Base-by-base conservation (phyloP, 768 basidiomycete species). In the Coprinopsis cinerea region DNA sequence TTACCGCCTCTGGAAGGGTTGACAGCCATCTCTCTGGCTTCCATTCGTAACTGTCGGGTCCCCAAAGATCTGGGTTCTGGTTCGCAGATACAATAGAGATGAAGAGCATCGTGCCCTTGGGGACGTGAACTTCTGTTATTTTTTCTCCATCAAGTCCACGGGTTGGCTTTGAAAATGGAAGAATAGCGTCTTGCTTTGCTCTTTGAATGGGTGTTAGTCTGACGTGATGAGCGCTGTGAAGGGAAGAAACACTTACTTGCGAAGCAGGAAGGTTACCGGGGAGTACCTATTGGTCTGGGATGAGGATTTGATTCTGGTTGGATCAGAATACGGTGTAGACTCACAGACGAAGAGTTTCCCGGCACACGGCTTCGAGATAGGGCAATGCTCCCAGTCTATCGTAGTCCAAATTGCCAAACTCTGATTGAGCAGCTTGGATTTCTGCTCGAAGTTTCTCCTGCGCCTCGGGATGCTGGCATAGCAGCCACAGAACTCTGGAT, bases 401-500 rank as follows among this genome's bases (percentile, higher is more conserved):
- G 49, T 69, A 64, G 1, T 45, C 43, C n/a, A 69, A 24, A 39
- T 63, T 61, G 1, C 55, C 61, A 26, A 55, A 56, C 27, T 60
- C 55, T 20, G 62, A 53, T n/a, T 61, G 64, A 0, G 70, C 69
- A 2, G 63, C 57, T 2, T 45, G 18, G 24, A 74, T 55, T 42
- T 74, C 73, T 13, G 53, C 36, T 14, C 73, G 63, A 1, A 76
- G 56, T 39, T 56, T 69, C 1, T 61, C 58, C 57, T 77, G 76
- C 10, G 60, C 64, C 1, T 71, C 65, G 1, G 61, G 65, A 46
- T 70, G 64, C 11, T 58, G 35, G 0, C 70, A 55, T 0, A 75
- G 63, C 0, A 68, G 36, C 34, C 61, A 55, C 1, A 77, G 48
- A 1, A 62, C 65, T 2, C 70, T 64, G 0, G 63, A 58, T 2